Evolutionary conservation across 768 basidiomycete genomes (phyloP).

Genomic region (Lanmaoa pseudosensibilis): DNA sequence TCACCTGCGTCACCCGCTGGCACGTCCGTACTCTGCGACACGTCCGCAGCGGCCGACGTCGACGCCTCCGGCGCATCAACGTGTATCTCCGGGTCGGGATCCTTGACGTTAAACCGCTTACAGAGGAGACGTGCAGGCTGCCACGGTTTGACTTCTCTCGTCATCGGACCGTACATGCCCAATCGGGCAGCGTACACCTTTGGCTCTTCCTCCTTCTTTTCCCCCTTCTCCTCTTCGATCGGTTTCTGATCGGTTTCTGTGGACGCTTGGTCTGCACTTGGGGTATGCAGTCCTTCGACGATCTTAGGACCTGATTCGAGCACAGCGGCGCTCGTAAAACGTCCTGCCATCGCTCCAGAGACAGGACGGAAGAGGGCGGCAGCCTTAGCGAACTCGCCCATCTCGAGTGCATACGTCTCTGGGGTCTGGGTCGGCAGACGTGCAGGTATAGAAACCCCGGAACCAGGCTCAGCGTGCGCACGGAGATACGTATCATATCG

Average conservation of each 20-base stretch:
- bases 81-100: constrained; percentile 66
- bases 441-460: constrained; percentile 46
- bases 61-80: constrained; percentile 32
- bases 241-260: constrained; percentile 46
- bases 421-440: constrained; percentile 56
- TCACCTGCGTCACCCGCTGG: constrained; percentile 1
- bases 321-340: constrained; percentile 83
- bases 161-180: constrained; percentile 90
- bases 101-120: constrained; percentile 91
- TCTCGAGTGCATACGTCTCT: constrained; percentile 77
- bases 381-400: constrained; percentile 82
- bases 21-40: not conserved
- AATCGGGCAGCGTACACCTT: constrained; percentile 77
- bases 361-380: constrained; percentile 91
- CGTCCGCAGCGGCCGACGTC: constrained; percentile 18
- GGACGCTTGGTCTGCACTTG: constrained; percentile 36
- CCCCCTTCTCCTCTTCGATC: constrained; percentile 38
- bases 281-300: constrained; percentile 68
- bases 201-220: constrained; percentile 64
- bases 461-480: constrained; percentile 58
- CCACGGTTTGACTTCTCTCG: constrained; percentile 73
- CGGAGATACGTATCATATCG: constrained; percentile 83
- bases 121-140: constrained; percentile 84
- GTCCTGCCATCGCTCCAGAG: constrained; percentile 86
- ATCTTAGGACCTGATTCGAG: constrained; percentile 65